These are phyloP conservation scores for Cylindrotheca fusiformis DNA, from an alignment of 108 stramenopile species.

Conservation along the genomic window DNA sequence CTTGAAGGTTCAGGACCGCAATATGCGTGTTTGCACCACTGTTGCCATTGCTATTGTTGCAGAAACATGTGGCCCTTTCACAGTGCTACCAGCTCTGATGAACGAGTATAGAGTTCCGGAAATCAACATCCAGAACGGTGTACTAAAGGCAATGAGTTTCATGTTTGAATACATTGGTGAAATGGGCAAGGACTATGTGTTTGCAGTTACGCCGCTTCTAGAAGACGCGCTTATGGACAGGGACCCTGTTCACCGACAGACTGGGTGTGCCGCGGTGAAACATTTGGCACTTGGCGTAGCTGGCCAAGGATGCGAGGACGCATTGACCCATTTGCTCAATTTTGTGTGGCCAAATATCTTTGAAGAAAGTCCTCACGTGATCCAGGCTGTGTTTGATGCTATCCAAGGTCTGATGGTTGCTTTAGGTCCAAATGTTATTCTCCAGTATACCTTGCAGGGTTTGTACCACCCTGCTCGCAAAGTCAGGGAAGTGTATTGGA, in stretches of 20 bases:
- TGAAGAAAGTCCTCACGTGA: slow-evolving; percentile 96
- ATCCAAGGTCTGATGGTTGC: slow-evolving; percentile 96
- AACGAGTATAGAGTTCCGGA: slow-evolving; percentile 99
- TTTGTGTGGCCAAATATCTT: slow-evolving; percentile 99
- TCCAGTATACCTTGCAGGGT: slow-evolving; percentile 94
- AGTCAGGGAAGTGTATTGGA: slow-evolving; percentile 99
- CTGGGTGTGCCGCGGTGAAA: slow-evolving; percentile 96
- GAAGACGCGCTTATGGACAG: slow-evolving; percentile 99
- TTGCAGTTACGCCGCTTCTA: slow-evolving; percentile 93
- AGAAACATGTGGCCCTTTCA: slow-evolving; percentile 98
- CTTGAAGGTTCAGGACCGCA: slow-evolving; percentile 97
- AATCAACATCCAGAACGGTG: slow-evolving; percentile 99
- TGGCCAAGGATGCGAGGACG: slow-evolving; percentile 97
- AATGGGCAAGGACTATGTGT: slow-evolving; percentile 99
- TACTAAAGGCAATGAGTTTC: slow-evolving; percentile 97
- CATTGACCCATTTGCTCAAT: slow-evolving; percentile 94
- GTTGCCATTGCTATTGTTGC: slow-evolving; percentile 99
- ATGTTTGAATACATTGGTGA: slow-evolving; percentile 99
- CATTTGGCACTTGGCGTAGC: slow-evolving; percentile 96
- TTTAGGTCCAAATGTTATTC: slow-evolving; percentile 86
- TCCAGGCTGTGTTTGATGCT: slow-evolving; percentile 97
- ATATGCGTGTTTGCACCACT: slow-evolving; percentile 99
- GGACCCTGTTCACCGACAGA: slow-evolving; percentile 98
- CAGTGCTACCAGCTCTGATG: slow-evolving; percentile 98
- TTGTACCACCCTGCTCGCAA: slow-evolving; percentile 98